Evolutionary conservation across 495 filamentous ascomycete genomes (phyloP).

Genomic region (Aspergillus panamensis): DNA sequence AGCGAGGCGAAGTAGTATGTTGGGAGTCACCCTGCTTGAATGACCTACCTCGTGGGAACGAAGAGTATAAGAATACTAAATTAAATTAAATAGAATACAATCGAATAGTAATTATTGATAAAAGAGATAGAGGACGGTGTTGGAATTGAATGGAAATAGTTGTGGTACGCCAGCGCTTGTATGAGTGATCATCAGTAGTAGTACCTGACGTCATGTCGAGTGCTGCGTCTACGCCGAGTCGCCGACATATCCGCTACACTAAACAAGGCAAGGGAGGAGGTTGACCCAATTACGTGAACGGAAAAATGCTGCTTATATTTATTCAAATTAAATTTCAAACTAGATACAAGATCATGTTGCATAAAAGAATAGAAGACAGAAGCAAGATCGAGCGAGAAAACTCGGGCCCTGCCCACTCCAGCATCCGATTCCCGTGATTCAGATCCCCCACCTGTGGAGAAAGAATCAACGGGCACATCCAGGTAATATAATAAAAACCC

Average conservation of each 20-base stretch:
- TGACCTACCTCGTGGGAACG: background rate
- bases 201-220: conserved; percentile 11
- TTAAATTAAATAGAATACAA: background rate
- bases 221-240: background rate
- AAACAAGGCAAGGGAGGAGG: background rate
- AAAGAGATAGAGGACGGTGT: background rate
- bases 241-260: background rate
- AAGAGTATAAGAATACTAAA: background rate
- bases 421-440: conserved; percentile 44
- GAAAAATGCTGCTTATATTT: conserved; percentile 10
- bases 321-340: conserved; percentile 24
- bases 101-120: background rate
- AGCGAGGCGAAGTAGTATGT: no score
- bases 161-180: no score
- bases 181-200: background rate
- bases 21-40: background rate
- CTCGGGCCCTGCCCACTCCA: conserved; percentile 31
- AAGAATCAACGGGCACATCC: conserved; percentile 33
- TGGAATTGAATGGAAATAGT: background rate
- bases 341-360: conserved; percentile 25
- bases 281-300: background rate
- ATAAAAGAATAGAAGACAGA: conserved; percentile 16
- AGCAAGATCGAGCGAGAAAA: conserved; percentile 17
- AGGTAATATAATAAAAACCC: conserved; percentile 29
- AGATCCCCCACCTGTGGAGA: conserved; percentile 20